Evolutionary conservation across 768 basidiomycete genomes (phyloP).

Genomic region (Panaeolus papilionaceus): DNA sequence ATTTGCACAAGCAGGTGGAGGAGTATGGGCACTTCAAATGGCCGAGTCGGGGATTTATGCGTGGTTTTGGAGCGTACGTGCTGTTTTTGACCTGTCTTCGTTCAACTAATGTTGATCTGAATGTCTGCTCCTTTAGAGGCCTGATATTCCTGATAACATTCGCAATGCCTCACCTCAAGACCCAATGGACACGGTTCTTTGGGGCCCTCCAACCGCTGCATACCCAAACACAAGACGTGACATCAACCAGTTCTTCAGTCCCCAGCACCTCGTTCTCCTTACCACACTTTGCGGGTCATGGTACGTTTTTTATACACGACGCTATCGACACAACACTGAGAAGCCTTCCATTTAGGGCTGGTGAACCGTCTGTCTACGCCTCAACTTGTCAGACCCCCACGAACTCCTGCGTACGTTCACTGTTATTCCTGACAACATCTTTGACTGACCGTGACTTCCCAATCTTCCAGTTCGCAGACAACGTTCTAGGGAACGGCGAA

Average conservation of each 20-base stretch:
- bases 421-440: background rate
- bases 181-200: conserved; percentile 46
- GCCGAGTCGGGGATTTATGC: conserved; percentile 51
- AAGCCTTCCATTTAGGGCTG: conserved; percentile 14
- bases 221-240: conserved; percentile 65
- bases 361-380: conserved; percentile 7
- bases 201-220: conserved; percentile 69
- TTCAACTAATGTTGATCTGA: background rate
- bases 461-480: conserved; percentile 32
- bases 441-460: background rate
- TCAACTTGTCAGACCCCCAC: conserved; percentile 18
- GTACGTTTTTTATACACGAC: conserved; percentile 26
- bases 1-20: conserved; percentile 75
- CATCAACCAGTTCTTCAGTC: conserved; percentile 59
- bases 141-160: conserved; percentile 48
- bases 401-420: conserved; percentile 17
- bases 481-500: conserved; percentile 52
- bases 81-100: conserved; percentile 13
- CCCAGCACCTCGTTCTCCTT: conserved; percentile 71
- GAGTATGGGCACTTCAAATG: conserved; percentile 79
- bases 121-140: conserved; percentile 35
- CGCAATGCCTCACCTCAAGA: conserved; percentile 36
- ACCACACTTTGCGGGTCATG: conserved; percentile 68
- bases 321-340: background rate
- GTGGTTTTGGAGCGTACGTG: conserved; percentile 53